These are phyloP conservation scores for Xylariaceae sp. DNA, from an alignment of 2,329 filamentous ascomycete genomes.

Conservation along the genomic window DNA sequence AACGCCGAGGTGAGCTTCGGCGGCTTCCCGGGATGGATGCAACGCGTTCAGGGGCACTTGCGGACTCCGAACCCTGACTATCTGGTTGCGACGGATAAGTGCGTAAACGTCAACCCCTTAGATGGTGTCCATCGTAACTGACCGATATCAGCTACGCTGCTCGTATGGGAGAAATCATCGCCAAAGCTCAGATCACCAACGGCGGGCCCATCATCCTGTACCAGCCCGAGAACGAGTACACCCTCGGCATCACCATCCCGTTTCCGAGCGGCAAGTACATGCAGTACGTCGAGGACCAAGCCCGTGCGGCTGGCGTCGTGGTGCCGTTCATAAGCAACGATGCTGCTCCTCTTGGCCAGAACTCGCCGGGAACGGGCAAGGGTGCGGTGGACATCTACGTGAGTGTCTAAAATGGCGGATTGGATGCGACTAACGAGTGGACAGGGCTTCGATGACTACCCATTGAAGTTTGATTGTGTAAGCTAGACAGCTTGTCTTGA, in stretches of 20 bases:
- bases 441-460: conserved; percentile 32
- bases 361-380: conserved; percentile 53
- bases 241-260: conserved; percentile 8
- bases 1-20: conserved; percentile 68
- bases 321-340: conserved; percentile 73
- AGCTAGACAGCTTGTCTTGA: too few species aligned
- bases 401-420: not conserved
- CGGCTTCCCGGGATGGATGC: conserved; percentile 74
- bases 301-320: conserved; percentile 58
- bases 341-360: conserved; percentile 49
- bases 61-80: conserved; percentile 56
- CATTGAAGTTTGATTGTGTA: conserved; percentile 36
- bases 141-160: conserved; percentile 44
- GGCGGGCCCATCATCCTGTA: conserved; percentile 71
- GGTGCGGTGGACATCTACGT: conserved; percentile 32
- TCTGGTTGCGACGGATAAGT: conserved; percentile 46
- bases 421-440: conserved; percentile 4
- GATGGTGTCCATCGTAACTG: not conserved
- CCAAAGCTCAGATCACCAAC: conserved; percentile 71
- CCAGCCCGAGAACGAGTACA: conserved; percentile 76
- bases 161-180: conserved; percentile 57
- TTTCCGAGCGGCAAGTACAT: conserved; percentile 65
- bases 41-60: conserved; percentile 54
- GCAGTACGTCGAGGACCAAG: conserved; percentile 28
- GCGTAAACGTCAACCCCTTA: not conserved